Percentiles rank a stretch among this genome's conserved stretches.
phyloP scores from a whole-genome alignment of 257 asterid genomes.

The Penstemon davidsonii region DNA sequence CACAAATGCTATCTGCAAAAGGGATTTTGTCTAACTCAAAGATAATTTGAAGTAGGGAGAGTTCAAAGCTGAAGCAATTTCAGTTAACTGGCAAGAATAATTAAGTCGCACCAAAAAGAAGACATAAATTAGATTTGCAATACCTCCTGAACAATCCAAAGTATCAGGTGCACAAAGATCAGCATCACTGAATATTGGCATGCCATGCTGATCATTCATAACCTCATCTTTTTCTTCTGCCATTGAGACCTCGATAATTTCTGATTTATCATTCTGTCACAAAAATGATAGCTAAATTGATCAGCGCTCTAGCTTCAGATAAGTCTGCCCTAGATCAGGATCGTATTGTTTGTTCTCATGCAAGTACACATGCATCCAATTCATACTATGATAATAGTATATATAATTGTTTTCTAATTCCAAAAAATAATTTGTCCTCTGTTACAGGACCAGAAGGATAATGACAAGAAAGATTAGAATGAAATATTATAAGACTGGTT shows the following conservation, averaged over 20 bases:
- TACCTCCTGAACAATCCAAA: constrained; percentile 63
- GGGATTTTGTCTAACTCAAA: no score
- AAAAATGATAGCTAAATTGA: constrained; percentile 30
- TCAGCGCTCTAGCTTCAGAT: constrained; percentile 21
- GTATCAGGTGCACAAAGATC: constrained; percentile 61
- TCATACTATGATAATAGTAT: background rate
- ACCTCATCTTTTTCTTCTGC: constrained; percentile 41
- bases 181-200: constrained; percentile 35
- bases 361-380: background rate
- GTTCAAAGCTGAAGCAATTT: constrained; percentile 2
- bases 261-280: constrained; percentile 45
- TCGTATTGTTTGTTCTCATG: background rate
- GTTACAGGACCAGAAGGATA: background rate
- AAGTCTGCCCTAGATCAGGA: constrained; percentile 15
- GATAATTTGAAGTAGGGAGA: constrained; percentile 17
- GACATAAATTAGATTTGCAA: constrained; percentile 23
- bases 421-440: background rate
- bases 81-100: constrained; percentile 19
- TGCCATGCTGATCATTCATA: constrained; percentile 33
- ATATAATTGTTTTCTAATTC: background rate
- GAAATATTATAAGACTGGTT: constrained; percentile 20
- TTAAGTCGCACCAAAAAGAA: constrained; percentile 1
- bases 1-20: constrained; percentile 37
- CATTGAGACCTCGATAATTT: constrained; percentile 31
- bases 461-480: constrained; percentile 14